phyloP scores from a whole-genome alignment of 768 basidiomycete genomes.

The Phanerochaete carnosa region DNA sequence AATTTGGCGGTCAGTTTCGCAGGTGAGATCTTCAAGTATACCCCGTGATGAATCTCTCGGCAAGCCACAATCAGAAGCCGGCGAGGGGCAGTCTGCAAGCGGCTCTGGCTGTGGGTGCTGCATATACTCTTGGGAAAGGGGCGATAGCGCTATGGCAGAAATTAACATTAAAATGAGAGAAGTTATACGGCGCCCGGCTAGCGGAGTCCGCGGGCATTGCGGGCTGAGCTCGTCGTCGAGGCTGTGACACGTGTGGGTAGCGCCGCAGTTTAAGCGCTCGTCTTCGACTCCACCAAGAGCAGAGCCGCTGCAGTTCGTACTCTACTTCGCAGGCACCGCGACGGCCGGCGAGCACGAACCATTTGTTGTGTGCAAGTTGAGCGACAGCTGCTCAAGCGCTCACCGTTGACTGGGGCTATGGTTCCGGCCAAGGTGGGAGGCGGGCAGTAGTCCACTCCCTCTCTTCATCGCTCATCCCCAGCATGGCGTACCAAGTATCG shows the following conservation, averaged over 20 bases:
- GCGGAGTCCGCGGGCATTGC: too few species aligned
- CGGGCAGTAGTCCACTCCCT: too few species aligned
- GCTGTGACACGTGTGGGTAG: constrained; percentile 87
- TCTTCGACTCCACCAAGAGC: constrained; percentile 65
- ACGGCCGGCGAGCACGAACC: constrained; percentile 57
- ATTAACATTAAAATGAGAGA: too few species aligned
- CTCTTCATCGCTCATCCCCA: too few species aligned
- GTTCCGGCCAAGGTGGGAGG: constrained; percentile 49
- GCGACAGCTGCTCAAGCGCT: constrained; percentile 54
- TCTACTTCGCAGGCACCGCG: constrained; percentile 58
- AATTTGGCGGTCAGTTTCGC: too few species aligned
- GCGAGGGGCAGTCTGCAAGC: constrained; percentile 59
- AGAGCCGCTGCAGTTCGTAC: constrained; percentile 28
- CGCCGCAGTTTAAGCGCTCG: constrained; percentile 86
- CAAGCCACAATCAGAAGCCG: constrained; percentile 11
- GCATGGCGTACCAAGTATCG: too few species aligned
- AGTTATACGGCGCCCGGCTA: too few species aligned
- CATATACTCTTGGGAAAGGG: too few species aligned
- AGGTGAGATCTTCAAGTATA: too few species aligned
- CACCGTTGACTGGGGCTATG: constrained; percentile 26
- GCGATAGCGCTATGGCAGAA: too few species aligned
- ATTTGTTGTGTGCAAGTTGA: constrained; percentile 57
- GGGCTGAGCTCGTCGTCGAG: too few species aligned
- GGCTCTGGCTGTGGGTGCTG: constrained; percentile 67
- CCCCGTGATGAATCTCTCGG: neutral